A percentile compares a stretch with the other conserved stretches of the same genome.
Evolutionary conservation across 257 asterid species (phyloP).

Genomic region (Nicotiana undulata): DNA sequence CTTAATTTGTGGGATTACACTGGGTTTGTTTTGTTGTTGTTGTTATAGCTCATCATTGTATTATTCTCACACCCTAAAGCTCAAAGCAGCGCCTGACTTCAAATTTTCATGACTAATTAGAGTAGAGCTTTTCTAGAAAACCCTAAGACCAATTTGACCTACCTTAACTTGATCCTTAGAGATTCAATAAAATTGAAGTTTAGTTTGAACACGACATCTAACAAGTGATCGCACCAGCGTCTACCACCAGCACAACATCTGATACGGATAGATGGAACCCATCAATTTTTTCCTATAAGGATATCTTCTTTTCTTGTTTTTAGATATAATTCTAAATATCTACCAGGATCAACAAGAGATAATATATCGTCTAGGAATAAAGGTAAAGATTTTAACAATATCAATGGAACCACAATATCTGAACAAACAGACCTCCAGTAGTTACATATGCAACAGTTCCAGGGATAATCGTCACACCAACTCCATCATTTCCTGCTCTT

Average conservation of each 20-base stretch:
- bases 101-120: not conserved
- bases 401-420: not conserved
- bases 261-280: not conserved
- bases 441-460: constrained; percentile 91
- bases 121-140: not conserved
- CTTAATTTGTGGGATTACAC: too few species aligned
- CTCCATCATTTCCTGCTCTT: constrained; percentile 90
- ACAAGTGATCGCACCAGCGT: not conserved
- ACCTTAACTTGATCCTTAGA: not conserved
- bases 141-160: not conserved
- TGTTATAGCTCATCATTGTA: too few species aligned
- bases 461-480: constrained; percentile 58
- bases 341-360: not conserved
- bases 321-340: not conserved
- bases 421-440: constrained; percentile 68
- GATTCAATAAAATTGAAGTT: not conserved
- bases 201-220: not conserved
- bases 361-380: not conserved
- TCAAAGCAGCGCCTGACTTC: not conserved
- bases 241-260: not conserved
- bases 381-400: not conserved
- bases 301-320: not conserved
- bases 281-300: not conserved
- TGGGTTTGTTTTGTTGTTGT: too few species aligned
- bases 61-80: too few species aligned